Percentiles rank a stretch among this genome's conserved stretches.
These are phyloP conservation scores for Aureobasidium leucospermi DNA, from an alignment of 2,329 filamentous ascomycete genomes.

Conservation along the genomic window DNA sequence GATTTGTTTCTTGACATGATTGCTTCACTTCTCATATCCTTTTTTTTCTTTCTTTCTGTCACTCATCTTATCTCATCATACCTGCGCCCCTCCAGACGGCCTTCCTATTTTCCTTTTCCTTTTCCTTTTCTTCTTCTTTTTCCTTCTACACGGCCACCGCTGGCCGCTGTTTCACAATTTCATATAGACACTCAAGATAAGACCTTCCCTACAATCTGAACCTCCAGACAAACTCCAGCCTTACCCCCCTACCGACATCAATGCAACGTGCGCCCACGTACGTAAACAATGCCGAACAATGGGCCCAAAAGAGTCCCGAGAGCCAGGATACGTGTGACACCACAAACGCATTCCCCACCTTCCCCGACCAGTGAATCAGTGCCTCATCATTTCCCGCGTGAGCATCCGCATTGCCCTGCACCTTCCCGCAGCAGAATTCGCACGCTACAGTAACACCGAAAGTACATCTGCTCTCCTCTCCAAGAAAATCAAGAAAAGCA, in stretches of 20 bases:
- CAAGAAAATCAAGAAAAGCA: background rate
- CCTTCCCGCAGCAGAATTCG: too few relatives aligned
- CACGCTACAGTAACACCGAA: background rate
- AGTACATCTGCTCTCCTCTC: background rate
- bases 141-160: background rate
- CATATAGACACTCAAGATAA: background rate
- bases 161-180: background rate
- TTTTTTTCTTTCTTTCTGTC: background rate
- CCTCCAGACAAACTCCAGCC: background rate
- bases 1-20: background rate
- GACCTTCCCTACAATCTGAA: background rate
- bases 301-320: background rate
- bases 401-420: background rate
- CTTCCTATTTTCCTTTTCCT: background rate
- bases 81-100: background rate
- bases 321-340: background rate
- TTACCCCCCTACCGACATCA: background rate
- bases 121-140: background rate
- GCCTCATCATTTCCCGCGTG: background rate
- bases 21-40: background rate
- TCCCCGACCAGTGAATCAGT: background rate
- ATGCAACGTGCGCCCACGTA: background rate
- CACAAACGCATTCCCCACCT: background rate
- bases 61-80: background rate
- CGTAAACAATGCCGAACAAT: background rate